Conservation (phyloP, 805 yeast species). For the Candida rishiriensis region DNA sequence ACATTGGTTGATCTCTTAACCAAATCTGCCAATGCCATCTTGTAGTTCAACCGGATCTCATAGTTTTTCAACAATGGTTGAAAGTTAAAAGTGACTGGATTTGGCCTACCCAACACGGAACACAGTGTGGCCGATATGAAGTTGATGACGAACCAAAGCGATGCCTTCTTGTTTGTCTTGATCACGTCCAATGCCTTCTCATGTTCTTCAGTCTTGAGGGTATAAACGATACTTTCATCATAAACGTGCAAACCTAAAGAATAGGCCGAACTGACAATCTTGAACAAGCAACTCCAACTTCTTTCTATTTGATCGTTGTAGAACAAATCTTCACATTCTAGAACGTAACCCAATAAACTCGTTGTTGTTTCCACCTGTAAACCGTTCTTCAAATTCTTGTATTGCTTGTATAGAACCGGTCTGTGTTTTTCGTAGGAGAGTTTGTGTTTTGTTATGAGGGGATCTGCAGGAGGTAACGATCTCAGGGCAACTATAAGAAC, state of each 20-base stretch:
- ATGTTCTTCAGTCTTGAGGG: constrained; percentile 27
- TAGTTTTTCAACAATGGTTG: constrained; percentile 30
- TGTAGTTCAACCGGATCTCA: constrained; percentile 34
- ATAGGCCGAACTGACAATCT: constrained; percentile 45
- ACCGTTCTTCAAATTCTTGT: constrained; percentile 42
- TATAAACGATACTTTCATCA: constrained; percentile 29
- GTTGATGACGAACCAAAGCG: constrained; percentile 48
- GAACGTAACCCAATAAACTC: constrained; percentile 45
- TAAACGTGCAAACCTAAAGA: constrained; percentile 48
- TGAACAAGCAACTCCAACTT: constrained; percentile 49
- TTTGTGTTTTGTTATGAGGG: constrained; percentile 18
- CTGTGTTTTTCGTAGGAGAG: constrained; percentile 20
- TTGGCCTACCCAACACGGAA: constrained; percentile 50
- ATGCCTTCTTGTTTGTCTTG: constrained; percentile 34
- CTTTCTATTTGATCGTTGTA: constrained; percentile 46
- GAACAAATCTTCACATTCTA: constrained; percentile 49
- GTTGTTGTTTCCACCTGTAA: constrained; percentile 42
- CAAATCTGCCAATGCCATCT: constrained; percentile 47
- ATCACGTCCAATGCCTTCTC: constrained; percentile 27
- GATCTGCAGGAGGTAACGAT: constrained; percentile 27
- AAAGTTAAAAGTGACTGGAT: constrained; percentile 43
- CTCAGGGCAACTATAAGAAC: constrained; percentile 38
- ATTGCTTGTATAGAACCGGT: constrained; percentile 35
- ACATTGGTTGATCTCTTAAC: constrained; percentile 44
- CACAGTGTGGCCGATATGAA: constrained; percentile 45